Evolutionary conservation across 2,329 filamentous ascomycete genomes (phyloP), one percentile per base, ranked within the genome.

Genomic region (Claviceps sorghi): DNA sequence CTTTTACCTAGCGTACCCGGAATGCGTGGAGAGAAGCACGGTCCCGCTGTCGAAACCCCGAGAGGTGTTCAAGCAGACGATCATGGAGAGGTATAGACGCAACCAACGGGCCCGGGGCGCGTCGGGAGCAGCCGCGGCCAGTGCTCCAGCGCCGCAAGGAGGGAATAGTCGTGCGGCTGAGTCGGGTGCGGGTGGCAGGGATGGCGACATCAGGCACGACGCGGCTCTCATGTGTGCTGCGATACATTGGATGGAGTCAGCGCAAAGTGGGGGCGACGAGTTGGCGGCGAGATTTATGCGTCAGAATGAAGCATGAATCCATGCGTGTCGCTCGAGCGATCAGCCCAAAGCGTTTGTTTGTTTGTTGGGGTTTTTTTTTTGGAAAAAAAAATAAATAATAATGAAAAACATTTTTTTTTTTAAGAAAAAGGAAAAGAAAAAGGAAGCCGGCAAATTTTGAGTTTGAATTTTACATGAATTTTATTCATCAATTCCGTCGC

Each of bases 231-330:
- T 97, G 86, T 96, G 90, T 61, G 80, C 95, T 53, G 91, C 91
- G 10, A 83, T 94, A 68, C 91, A 97, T 72, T 97, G 91, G 90
- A 96, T 97, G 89, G 88, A 91, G 70, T 75, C 87, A 58, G 89
- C 87, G 40, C 86, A 88, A 60, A 78, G 79, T 52, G 89, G 89
- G n/a, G 89, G 89, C 1, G 91, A 97, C 65, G 79, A 85, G 62
- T 72, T 95, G 59, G 91, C 91, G 21, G 83, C 81, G 64, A 85
- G 84, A 65, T 90, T 91, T 68, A 71, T 96, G 66, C 78, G 83
- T 57, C 87, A 94, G 69, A 73, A 75, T 57, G 73, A 74, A 94
- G 69, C 72, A 75, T 57, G 73, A 74, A 60, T 66, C 67, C 48
- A 65, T 64, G 65, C 63, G 62, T 40, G 58, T n/a, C n/a, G n/a